phyloP scores from a whole-genome alignment of 495 filamentous ascomycete genomes.

The Monascus purpureus region DNA sequence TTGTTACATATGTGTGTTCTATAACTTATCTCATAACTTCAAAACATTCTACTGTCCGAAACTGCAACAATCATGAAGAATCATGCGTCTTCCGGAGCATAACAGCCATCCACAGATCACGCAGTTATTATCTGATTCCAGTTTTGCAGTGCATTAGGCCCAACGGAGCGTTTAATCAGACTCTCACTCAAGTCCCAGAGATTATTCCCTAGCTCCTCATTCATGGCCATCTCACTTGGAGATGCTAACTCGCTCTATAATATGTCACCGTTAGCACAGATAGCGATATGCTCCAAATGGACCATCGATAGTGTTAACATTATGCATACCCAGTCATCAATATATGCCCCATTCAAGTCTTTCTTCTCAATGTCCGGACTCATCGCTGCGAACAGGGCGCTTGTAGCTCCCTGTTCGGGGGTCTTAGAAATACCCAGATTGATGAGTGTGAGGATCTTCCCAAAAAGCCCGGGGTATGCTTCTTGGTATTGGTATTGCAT shows the following conservation, averaged over 20 bases:
- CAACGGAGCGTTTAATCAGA: not conserved
- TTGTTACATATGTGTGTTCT: no score
- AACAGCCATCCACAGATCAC: no score
- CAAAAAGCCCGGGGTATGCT: conserved; percentile 27
- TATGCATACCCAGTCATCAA: conserved; percentile 16
- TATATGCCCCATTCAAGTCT: conserved; percentile 27
- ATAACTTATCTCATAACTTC: no score
- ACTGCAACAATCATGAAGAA: no score
- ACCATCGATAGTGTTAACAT: no score
- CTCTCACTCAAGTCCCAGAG: not conserved
- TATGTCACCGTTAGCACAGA: no score
- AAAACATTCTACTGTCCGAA: no score
- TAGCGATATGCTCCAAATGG: no score
- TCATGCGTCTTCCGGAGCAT: no score
- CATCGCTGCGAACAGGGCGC: conserved; percentile 27
- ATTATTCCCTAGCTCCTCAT: not conserved
- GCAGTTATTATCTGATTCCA: no score
- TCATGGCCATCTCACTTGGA: no score
- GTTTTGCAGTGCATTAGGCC: not conserved
- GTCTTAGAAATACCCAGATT: conserved; percentile 19
- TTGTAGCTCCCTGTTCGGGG: conserved; percentile 28
- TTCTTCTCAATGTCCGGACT: conserved; percentile 28
- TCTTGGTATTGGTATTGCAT: conserved; percentile 37
- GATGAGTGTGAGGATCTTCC: conserved; percentile 18
- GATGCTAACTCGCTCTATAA: no score